A percentile compares a stretch with the other conserved stretches of the same genome.
Evolutionary conservation across 805 yeast species (phyloP).

Genomic region (Saccharomycopsis amapae): DNA sequence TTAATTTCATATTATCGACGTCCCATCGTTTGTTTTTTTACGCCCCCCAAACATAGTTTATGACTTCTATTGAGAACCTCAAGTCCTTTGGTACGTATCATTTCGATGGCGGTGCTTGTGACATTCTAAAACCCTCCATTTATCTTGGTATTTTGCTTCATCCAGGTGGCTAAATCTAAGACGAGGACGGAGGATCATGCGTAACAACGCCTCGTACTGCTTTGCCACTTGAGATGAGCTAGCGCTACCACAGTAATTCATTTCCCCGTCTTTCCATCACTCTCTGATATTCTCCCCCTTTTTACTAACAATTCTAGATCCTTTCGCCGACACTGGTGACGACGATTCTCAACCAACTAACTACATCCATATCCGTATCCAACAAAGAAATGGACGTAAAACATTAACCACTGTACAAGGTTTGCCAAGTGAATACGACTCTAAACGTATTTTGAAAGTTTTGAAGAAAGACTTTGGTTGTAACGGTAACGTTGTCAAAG

Average conservation of each 20-base stretch:
- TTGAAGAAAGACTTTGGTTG: slow-evolving; percentile 98
- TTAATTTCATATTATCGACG: no score
- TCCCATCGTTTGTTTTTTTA: no score
- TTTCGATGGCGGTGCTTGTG: not conserved
- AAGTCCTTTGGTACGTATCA: slow-evolving; percentile 57
- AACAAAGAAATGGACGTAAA: slow-evolving; percentile 99
- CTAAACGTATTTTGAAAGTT: slow-evolving; percentile 87
- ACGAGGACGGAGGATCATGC: no score
- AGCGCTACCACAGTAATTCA: no score
- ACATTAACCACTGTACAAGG: slow-evolving; percentile 98
- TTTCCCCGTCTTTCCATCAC: no score
- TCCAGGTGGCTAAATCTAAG: no score
- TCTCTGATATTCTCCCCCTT: no score
- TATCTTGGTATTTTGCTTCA: no score
- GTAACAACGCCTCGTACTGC: no score
- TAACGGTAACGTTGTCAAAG: slow-evolving; percentile 96
- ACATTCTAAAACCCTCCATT: no score
- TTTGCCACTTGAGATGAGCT: no score
- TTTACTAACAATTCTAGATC: slow-evolving; percentile 43
- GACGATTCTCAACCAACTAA: slow-evolving; percentile 94
- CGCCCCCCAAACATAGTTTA: slow-evolving; percentile 34
- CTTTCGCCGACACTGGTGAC: slow-evolving; percentile 99
- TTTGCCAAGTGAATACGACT: slow-evolving; percentile 88
- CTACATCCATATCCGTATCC: slow-evolving; percentile 97
- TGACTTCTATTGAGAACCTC: slow-evolving; percentile 90